Conservation (phyloP, 345 rosid species). For the Eucalyptus regnans region DNA sequence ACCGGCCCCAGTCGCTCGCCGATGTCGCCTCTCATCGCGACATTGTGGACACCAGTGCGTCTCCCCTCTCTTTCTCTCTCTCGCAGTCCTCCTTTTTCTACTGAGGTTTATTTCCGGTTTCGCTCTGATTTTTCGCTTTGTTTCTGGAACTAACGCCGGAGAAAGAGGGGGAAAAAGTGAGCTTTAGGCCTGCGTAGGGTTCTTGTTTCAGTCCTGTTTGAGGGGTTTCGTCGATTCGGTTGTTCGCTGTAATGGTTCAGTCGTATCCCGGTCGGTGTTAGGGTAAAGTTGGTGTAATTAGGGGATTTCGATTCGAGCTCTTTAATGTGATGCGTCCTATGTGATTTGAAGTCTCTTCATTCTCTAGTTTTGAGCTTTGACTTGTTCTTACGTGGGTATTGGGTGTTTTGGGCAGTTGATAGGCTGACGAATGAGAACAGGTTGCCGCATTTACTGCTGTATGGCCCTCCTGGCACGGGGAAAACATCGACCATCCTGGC, state of each 20-base stretch:
- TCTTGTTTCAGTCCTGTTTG: neutral
- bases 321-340: neutral
- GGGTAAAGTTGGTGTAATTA: neutral
- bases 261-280: neutral
- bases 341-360: neutral
- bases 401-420: slow-evolving; percentile 45
- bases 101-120: neutral
- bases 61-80: neutral
- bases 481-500: slow-evolving; percentile 99
- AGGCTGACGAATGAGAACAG: slow-evolving; percentile 89
- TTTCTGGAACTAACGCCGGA: neutral
- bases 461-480: slow-evolving; percentile 98
- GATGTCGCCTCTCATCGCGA: slow-evolving; percentile 99
- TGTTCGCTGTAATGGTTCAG: neutral
- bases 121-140: neutral
- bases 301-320: neutral
- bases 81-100: slow-evolving; percentile 6
- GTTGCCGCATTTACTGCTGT: slow-evolving; percentile 83
- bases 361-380: neutral
- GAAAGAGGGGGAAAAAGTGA: neutral
- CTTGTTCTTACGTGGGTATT: neutral
- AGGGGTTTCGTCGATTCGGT: neutral
- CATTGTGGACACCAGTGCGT: slow-evolving; percentile 88
- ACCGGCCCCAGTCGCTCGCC: slow-evolving; percentile 88
- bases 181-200: neutral